Evolutionary conservation across 371 early-diverging fungal genomes (phyloP).

Genomic region (Capillidium rhysosporum): DNA sequence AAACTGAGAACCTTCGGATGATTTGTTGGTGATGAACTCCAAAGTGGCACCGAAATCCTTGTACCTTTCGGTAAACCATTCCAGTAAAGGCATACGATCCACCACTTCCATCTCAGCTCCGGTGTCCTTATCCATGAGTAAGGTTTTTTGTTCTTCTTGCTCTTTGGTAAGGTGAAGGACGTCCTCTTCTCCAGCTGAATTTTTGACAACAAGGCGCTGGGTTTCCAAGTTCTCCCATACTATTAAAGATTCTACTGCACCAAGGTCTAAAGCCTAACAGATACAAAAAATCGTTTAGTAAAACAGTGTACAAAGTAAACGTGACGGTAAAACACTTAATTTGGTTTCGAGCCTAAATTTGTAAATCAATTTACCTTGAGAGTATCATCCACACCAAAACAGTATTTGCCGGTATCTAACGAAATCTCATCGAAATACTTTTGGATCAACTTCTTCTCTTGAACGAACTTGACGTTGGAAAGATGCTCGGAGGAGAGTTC

Average conservation of each 20-base stretch:
- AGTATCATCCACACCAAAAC: slow-evolving; percentile 96
- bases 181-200: slow-evolving; percentile 38
- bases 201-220: slow-evolving; percentile 51
- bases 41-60: slow-evolving; percentile 89
- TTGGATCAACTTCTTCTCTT: slow-evolving; percentile 95
- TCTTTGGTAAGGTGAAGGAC: slow-evolving; percentile 60
- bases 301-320: no score
- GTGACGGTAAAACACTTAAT: no score
- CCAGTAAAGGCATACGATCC: slow-evolving; percentile 67
- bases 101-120: slow-evolving; percentile 53
- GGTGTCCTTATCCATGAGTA: slow-evolving; percentile 39
- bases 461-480: slow-evolving; percentile 93
- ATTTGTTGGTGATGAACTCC: slow-evolving; percentile 94
- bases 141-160: slow-evolving; percentile 53
- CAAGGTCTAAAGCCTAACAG: slow-evolving; percentile 65
- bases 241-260: slow-evolving; percentile 94
- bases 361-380: slow-evolving; percentile 26
- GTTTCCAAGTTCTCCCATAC: slow-evolving; percentile 90
- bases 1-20: slow-evolving; percentile 98
- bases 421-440: slow-evolving; percentile 96
- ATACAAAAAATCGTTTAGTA: no score
- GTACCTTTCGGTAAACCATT: slow-evolving; percentile 99
- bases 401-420: slow-evolving; percentile 91
- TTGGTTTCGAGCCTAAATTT: neutral
- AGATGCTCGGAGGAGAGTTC: slow-evolving; percentile 86